Base-by-base conservation (phyloP, 805 yeast species). In the Ogataea pignaliae region DNA sequence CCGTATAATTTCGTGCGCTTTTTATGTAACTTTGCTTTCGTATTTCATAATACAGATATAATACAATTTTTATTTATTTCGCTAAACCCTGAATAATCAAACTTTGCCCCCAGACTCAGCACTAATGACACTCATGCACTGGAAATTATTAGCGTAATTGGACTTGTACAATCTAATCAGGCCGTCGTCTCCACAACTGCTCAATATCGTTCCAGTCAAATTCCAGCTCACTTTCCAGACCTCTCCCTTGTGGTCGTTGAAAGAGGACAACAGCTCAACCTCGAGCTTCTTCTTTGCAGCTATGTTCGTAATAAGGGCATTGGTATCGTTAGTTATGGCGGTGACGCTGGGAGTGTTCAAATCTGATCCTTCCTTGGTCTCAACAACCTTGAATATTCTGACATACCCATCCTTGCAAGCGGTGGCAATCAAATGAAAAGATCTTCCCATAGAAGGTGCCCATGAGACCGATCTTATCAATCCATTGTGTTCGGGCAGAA, bases 151-250 rank as follows among this genome's bases (percentile, higher is more conserved):
- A 46, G 84, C 76, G 60, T 85, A 88, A 31, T 87, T 80, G 18
- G 96, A 77, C 65, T 91, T 93, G 96, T 98, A 93, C 52, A 93
- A 72, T 54, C 97, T 71, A 6, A 91, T 83, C 51, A 83, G 81
- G 3, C 97, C 97, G 60, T 93, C 98, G 59, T 90, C 97, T 15
- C 99, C 98, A 6, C 97, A 88, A 38, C 93, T 83, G 53, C 96
- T 85, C 49, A 93, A 68, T 5, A 93, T 82, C 0, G 98, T 88
- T 5, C 98, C 98, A 0, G 98, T 88, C 37, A 83, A 64, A 61
- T 93, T 93, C 98, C 99, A 93, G 26, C 86, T 77, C 1, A 93
- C 98, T 34, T 90, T 77, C 99, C 99, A 93, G 1, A 93, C 97
- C 64, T 93, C 68, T 10, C 65, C 65, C 18, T 49, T 53, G 43